Evolutionary conservation across 352 stramenopile species (phyloP), one percentile per base, ranked within the genome.

Genomic region (Paralagenidium karlingii): DNA sequence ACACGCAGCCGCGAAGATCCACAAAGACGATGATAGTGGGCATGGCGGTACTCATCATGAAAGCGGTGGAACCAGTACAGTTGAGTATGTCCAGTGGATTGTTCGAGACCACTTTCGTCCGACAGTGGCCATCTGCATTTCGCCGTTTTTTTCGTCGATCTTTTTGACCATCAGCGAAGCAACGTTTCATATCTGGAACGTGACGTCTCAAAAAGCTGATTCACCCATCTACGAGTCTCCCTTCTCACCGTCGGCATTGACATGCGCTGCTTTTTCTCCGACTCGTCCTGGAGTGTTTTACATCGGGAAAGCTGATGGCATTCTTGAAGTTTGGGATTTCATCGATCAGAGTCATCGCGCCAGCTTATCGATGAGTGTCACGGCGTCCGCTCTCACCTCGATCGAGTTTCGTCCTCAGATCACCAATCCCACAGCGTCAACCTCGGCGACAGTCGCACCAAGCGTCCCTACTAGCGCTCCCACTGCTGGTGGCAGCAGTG

Each of bases 321-420:
- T 83, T 43, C 60, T 97, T 28, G 80, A 96, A 47, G 80, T 96
- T 29, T 97, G 86, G 88, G 88, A 97, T 47, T 93, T 96, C 34
- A 74, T 92, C 41, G 88, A 97, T 46, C 80, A 91, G 47, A 93
- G 78, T 11, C 84, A 96, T 36, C 76, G 71, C 12, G 75, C 77
- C 8, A 91, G 68, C 36, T 59, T 90, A 9, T 75, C 68, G 2
- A 64, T 88, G 26, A 71, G 74, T 13, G 73, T 94, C 53, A 85
- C 84, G 21, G 79, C 83, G 2, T 94, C 73, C 27, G 63, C 75
- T 18, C 70, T 96, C 4, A 96, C 83, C n/a, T 83, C 77, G 0
- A 78, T 89, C 38, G 62, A 89, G 48, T 89, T 92, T 51, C 63
- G 70, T 12, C 57, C 65, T 15, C 49, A 54, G 24, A 22, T 68